Percentiles rank a stretch among this genome's conserved stretches.
phyloP scores from a whole-genome alignment of 352 stramenopile species.

The Elongisporangium prolatum region DNA sequence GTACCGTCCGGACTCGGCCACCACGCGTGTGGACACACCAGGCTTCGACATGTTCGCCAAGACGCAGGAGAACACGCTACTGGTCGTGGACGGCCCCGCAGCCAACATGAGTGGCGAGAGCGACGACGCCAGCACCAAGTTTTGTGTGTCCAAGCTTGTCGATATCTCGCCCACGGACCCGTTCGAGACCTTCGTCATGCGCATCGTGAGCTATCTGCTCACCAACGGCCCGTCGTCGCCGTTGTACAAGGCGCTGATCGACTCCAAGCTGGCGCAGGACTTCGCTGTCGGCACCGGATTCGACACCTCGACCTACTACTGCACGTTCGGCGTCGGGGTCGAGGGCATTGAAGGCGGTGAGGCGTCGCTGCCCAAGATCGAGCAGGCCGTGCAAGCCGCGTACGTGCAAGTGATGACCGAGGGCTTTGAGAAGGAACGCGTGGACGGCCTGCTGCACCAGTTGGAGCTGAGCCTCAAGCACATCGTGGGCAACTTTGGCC shows the following conservation, averaged over 20 bases:
- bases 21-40: constrained; percentile 37
- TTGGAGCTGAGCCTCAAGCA: constrained; percentile 83
- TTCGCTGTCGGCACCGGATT: constrained; percentile 77
- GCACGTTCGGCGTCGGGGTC: constrained; percentile 73
- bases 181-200: constrained; percentile 75
- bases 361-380: constrained; percentile 44
- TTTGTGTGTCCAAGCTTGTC: constrained; percentile 69
- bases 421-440: constrained; percentile 70
- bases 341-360: constrained; percentile 58
- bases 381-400: constrained; percentile 46
- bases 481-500: constrained; percentile 76
- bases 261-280: constrained; percentile 69
- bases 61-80: constrained; percentile 11
- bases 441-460: constrained; percentile 73
- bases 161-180: constrained; percentile 60
- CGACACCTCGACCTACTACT: constrained; percentile 74
- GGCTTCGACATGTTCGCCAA: constrained; percentile 31
- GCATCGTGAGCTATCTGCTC: constrained; percentile 72
- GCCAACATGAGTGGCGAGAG: constrained; percentile 58
- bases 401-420: constrained; percentile 51
- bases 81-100: constrained; percentile 45
- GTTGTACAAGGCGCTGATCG: constrained; percentile 81
- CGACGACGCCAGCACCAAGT: constrained; percentile 73
- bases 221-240: constrained; percentile 74
- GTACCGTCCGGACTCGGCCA: constrained; percentile 39